phyloP scores from a whole-genome alignment of 2,329 filamentous ascomycete species.

The Cadophora sp. region DNA sequence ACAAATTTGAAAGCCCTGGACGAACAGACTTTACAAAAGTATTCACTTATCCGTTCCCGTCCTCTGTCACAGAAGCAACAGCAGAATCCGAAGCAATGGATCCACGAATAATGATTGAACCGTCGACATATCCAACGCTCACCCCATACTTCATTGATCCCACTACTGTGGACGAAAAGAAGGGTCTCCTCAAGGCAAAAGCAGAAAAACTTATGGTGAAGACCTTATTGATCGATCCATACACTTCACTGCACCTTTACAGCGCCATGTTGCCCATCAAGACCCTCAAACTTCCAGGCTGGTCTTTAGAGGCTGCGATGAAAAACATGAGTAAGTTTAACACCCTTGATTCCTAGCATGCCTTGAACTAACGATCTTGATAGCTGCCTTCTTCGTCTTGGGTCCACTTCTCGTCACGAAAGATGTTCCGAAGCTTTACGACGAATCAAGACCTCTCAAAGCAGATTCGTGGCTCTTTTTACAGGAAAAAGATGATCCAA shows the following conservation, averaged over 20 bases:
- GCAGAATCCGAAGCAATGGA: neutral
- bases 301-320: conserved; percentile 18
- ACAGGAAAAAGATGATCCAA: neutral
- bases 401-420: conserved; percentile 23
- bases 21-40: conserved; percentile 17
- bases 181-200: conserved; percentile 7
- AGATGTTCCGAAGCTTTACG: conserved; percentile 19
- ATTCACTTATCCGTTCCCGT: conserved; percentile 15
- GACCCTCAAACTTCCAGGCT: conserved; percentile 13
- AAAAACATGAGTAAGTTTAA: conserved; percentile 16
- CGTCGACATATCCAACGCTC: conserved; percentile 13
- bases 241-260: conserved; percentile 23
- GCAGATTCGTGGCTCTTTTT: conserved; percentile 13
- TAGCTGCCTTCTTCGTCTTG: conserved; percentile 23
- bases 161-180: conserved; percentile 2
- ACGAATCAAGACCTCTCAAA: conserved; percentile 3
- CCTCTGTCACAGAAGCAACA: neutral
- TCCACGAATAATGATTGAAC: conserved; percentile 16
- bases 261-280: conserved; percentile 17
- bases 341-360: no score
- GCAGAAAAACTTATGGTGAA: conserved; percentile 14
- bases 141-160: conserved; percentile 23
- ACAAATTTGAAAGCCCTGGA: neutral
- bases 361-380: neutral
- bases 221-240: conserved; percentile 27